Evolutionary conservation across 108 stramenopile genomes (phyloP), one percentile per base, ranked within the genome.

Genomic region (Fistulifera solaris): DNA sequence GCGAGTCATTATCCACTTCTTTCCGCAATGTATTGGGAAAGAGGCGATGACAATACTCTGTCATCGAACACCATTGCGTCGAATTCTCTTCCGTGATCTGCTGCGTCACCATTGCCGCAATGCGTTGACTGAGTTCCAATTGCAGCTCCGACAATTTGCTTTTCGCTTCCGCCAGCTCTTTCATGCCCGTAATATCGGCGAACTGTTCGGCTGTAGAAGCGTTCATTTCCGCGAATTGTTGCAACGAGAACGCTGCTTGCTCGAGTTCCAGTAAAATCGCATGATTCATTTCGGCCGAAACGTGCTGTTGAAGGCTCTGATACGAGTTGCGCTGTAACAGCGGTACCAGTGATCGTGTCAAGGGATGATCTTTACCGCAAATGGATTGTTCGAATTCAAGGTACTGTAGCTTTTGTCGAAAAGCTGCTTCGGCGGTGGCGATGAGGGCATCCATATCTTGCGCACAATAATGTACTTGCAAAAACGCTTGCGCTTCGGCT

Each of bases 381-480:
- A 51, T 27, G 27, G n/a, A 22, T 25, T 28, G 58, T n/a, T 7
- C 31, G 58, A 15, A 47, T 15, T n/a, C 27, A 11, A 17, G 65
- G 41, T 26, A 38, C 49, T 21, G 6, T 27, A 23, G 38, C 19
- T 16, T 48, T 27, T 11, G 16, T 39, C 8, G 26, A 21, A 41
- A 21, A 18, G 22, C 54, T 16, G 54, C 39, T 16, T 28, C 25
- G n/a, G 55, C 65, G 21, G 60, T 23, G 8, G 28, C 27, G 1
- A 58, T 27, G 28, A 73, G 44, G 10, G 44, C 56, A 40, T 73
- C 72, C 27, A 73, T 48, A 38, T 67, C 72, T 55, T 67, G 66
- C 0, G 66, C 66, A 21, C 59, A 18, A 1, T 62, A 38, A 14
- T 40, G n/a, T 15, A 73, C 27, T 40, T 44, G 38, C 15, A 73